Evolutionary conservation across 225 moss, liverwort and hornwort species (phyloP).

Genomic region (Thuidium tamariscinum): DNA sequence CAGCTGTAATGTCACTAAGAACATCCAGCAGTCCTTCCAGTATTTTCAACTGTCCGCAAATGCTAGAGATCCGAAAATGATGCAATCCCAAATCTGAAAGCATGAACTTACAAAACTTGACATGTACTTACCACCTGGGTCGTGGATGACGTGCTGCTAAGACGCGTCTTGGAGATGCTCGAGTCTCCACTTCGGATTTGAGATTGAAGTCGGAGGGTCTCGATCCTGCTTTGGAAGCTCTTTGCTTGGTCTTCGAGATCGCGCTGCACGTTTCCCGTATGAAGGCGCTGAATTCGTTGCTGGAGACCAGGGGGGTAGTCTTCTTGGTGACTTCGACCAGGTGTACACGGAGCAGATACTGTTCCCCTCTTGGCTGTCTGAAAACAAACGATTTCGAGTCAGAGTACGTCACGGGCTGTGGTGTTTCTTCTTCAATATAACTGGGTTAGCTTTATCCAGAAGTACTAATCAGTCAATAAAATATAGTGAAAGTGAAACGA

Average conservation of each 20-base stretch:
- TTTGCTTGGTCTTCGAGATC: constrained; percentile 33
- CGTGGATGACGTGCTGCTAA: constrained; percentile 32
- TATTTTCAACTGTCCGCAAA: neutral
- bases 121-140: constrained; percentile 24
- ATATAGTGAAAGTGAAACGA: neutral
- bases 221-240: constrained; percentile 34
- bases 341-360: constrained; percentile 46
- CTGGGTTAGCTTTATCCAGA: too few species aligned
- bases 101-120: neutral
- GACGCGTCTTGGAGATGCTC: neutral
- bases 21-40: neutral
- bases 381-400: neutral
- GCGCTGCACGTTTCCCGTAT: constrained; percentile 19
- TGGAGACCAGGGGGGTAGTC: constrained; percentile 8
- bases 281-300: constrained; percentile 31
- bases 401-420: neutral
- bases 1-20: neutral
- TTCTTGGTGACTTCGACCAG: constrained; percentile 10
- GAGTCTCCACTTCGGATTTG: constrained; percentile 19
- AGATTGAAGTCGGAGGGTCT: constrained; percentile 25
- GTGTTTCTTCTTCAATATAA: neutral
- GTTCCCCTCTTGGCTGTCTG: constrained; percentile 43
- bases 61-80: neutral
- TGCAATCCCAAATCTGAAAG: neutral
- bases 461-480: neutral